Evolutionary conservation across 257 asterid species (phyloP).

Genomic region (Striga asiatica): DNA sequence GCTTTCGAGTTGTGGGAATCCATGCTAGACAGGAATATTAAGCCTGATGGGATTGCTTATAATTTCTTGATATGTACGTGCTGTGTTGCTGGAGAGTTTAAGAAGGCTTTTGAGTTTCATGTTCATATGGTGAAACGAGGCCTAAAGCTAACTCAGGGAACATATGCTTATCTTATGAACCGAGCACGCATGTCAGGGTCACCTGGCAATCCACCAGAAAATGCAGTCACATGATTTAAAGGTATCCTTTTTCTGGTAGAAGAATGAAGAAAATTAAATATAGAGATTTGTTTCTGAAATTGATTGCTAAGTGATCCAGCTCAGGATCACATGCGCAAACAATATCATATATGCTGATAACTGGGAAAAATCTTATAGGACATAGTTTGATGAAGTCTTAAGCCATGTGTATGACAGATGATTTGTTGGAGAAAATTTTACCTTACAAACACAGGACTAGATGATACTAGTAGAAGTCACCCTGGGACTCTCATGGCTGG

Average conservation of each 20-base stretch:
- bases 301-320: background rate
- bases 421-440: background rate
- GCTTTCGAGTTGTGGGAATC: constrained; percentile 63
- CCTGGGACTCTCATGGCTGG: background rate
- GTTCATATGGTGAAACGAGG: constrained; percentile 57
- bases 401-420: background rate
- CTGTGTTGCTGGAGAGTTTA: constrained; percentile 48
- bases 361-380: background rate
- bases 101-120: constrained; percentile 51
- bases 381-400: background rate
- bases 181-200: constrained; percentile 12
- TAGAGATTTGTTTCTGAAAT: background rate
- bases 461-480: background rate
- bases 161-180: constrained; percentile 25
- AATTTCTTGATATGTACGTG: constrained; percentile 58
- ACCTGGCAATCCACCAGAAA: too few relatives aligned
- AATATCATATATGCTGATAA: background rate
- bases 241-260: too few relatives aligned
- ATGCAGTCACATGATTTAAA: background rate
- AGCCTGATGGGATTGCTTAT: constrained; percentile 76
- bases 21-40: constrained; percentile 45
- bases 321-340: background rate
- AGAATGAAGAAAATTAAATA: too few relatives aligned
- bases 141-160: constrained; percentile 42
- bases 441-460: background rate